Evolutionary conservation across 108 stramenopile species (phyloP).

Genomic region (Epithemia pelagica): DNA sequence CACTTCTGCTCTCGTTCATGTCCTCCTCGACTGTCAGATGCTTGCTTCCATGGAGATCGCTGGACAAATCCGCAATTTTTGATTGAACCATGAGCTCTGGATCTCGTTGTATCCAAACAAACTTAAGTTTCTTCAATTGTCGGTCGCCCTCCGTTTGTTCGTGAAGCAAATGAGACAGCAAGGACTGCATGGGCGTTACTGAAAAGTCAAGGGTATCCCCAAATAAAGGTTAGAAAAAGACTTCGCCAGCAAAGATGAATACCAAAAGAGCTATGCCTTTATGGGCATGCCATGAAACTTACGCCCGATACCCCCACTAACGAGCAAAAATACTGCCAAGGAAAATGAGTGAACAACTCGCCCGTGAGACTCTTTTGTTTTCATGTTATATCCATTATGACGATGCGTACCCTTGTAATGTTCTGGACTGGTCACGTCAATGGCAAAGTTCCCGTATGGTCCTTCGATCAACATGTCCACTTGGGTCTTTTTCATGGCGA

Average conservation of each 20-base stretch:
- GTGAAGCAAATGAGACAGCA: conserved; percentile 23
- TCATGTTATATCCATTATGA: not conserved
- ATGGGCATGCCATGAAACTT: too few species aligned
- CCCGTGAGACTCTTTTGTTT: not conserved
- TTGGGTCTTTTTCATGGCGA: conserved; percentile 20
- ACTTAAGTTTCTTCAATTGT: conserved; percentile 26
- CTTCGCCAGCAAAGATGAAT: too few species aligned
- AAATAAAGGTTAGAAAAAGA: too few species aligned
- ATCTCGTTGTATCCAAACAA: conserved; percentile 35
- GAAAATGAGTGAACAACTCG: too few species aligned
- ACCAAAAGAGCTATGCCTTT: too few species aligned
- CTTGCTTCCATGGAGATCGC: conserved; percentile 3
- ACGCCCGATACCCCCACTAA: conserved; percentile 48
- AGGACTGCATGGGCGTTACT: conserved; percentile 25
- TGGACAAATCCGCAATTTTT: not conserved
- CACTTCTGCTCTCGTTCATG: too few species aligned
- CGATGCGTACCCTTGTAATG: conserved; percentile 23
- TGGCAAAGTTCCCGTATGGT: conserved; percentile 30
- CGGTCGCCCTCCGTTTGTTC: conserved; percentile 14
- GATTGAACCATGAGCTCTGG: conserved; percentile 10
- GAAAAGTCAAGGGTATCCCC: not conserved
- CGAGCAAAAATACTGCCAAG: conserved; percentile 25
- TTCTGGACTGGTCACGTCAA: conserved; percentile 25
- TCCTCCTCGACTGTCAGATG: too few species aligned
- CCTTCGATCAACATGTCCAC: conserved; percentile 34